Evolutionary conservation across 768 basidiomycete genomes (phyloP).

Genomic region (Hygrophorus russula): DNA sequence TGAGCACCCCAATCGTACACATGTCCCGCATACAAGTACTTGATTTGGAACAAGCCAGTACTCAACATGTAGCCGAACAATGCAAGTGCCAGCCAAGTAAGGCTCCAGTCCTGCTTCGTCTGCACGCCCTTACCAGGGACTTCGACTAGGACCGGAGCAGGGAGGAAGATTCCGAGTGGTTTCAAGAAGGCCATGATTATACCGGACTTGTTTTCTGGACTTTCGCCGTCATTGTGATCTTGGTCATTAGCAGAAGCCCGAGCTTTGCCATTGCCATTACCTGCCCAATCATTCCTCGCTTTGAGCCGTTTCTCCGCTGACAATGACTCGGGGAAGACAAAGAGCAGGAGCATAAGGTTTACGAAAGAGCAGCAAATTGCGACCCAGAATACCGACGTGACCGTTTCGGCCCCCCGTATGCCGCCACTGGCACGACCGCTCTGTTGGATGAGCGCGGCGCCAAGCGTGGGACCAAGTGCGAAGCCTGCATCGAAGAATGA

Average conservation of each 20-base stretch:
- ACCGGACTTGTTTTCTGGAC: constrained; percentile 8
- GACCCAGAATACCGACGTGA: constrained; percentile 38
- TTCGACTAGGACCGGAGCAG: constrained; percentile 19
- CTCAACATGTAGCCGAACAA: constrained; percentile 56
- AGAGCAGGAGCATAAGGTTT: constrained; percentile 51
- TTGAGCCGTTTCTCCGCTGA: constrained; percentile 27
- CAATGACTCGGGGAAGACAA: constrained; percentile 62
- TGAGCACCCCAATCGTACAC: constrained; percentile 63
- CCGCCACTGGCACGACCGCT: constrained; percentile 8
- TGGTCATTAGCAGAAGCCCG: constrained; percentile 13
- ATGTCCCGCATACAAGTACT: constrained; percentile 72
- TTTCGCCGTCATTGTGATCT: constrained; percentile 14
- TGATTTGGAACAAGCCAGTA: constrained; percentile 69
- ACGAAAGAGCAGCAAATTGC: constrained; percentile 31
- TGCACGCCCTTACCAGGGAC: constrained; percentile 29
- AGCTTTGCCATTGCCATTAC: constrained; percentile 16
- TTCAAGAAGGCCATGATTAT: constrained; percentile 30
- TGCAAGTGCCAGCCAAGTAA: constrained; percentile 57
- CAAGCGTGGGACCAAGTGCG: constrained; percentile 60
- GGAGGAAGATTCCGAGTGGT: constrained; percentile 68
- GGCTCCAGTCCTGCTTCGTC: constrained; percentile 64
- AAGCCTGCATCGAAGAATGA: too few species aligned
- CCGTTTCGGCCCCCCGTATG: constrained; percentile 15
- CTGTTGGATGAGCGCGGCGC: constrained; percentile 54
- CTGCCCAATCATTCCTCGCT: constrained; percentile 14